Percentiles rank a stretch among this genome's conserved stretches.
phyloP scores from a whole-genome alignment of 2,329 filamentous ascomycete species.

The Aspergillus amoenus region DNA sequence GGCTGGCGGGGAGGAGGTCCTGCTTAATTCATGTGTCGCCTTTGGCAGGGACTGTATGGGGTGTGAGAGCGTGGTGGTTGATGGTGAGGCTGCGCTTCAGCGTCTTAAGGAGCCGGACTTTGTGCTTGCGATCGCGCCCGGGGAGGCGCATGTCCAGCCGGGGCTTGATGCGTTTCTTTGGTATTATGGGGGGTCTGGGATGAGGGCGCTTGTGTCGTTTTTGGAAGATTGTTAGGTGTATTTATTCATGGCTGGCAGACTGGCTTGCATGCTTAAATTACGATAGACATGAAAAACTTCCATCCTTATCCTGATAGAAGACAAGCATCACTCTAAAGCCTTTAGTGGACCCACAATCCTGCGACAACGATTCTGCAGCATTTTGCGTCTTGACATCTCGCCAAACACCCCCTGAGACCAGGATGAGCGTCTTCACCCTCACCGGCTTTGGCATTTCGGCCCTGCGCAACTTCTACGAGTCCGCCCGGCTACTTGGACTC shows the following conservation, averaged over 20 bases:
- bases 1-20: neutral
- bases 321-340: too few species aligned
- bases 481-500: neutral
- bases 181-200: neutral
- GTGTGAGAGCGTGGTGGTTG: neutral
- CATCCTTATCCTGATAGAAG: too few species aligned
- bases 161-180: neutral
- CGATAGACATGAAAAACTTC: too few species aligned
- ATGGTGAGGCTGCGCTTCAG: neutral
- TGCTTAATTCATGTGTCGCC: neutral
- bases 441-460: neutral
- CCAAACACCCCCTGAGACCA: neutral
- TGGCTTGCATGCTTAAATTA: too few species aligned
- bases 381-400: neutral
- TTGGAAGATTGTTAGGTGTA: neutral
- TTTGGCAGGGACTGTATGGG: neutral
- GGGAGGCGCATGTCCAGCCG: neutral
- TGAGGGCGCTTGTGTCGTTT: neutral
- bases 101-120: neutral
- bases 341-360: too few species aligned
- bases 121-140: neutral
- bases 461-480: neutral
- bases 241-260: too few species aligned
- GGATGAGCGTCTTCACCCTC: neutral
- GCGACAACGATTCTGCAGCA: neutral